Base-by-base conservation (phyloP, 2,329 filamentous ascomycete species). In the Colletotrichum neosansevieriae region DNA sequence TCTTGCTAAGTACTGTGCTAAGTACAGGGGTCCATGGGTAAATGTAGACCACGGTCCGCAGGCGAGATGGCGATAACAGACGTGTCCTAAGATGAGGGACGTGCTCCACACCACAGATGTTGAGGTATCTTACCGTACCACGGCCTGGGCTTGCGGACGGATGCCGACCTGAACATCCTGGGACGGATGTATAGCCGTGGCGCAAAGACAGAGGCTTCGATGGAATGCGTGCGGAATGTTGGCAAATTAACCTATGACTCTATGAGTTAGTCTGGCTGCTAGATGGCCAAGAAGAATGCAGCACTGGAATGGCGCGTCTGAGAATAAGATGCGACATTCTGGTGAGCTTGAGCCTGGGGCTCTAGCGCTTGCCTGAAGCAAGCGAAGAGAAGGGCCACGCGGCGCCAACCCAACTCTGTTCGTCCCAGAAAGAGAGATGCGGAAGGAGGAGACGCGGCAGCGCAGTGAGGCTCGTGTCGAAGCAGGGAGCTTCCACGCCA, bases 321-420 rank as follows among this genome's bases (percentile, higher is more conserved):
- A 66, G 62, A 36, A 58, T 29, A 53, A 56, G 40, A 66, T 59
- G 66, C 49, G 49, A 34, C 49, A 65, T 65, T 69, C 66, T 69
- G 54, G 61, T 60, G 49, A 60, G 56, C 42, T 66, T 50, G 21
- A 54, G 32, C 56, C 19, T 60, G 44, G 42, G 11, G 32, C 36
- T 66, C 38, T 49, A 60, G 40, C 42, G 49, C 50, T 51, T 40
- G 54, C 54, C 54, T 65, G 61, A 66, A 60, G 61, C 61, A 65
- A 42, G 54, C 54, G 40, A 53, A 53, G 47, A 51, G 36, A 50
- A 54, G 49, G 47, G 61, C 54, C 66, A 56, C 29, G 21, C 65
- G 53, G 54, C 40, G 42, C 34, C 61, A 42, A 29, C 38, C 32
- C 54, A 56, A 38, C 40, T 42, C 40, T 42, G 53, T 36, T 24